These are phyloP conservation scores for Cylindricascospora bacillispora DNA, from an alignment of 1,139 yeast species.

Conservation along the genomic window DNA sequence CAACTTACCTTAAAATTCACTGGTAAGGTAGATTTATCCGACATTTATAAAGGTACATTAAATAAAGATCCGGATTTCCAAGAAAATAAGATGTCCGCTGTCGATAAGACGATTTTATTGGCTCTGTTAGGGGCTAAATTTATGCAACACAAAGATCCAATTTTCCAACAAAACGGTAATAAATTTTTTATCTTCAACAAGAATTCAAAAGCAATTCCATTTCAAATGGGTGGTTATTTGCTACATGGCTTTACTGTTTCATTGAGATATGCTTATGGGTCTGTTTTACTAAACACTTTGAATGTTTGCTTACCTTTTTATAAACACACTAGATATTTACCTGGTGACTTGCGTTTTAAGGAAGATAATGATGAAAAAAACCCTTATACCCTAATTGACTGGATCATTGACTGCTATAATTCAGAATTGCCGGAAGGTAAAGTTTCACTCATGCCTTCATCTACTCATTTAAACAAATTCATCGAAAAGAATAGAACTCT, in stretches of 20 bases:
- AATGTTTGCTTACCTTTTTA: slow-evolving; percentile 11
- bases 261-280: slow-evolving; percentile 11
- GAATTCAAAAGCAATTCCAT: slow-evolving; percentile 7
- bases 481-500: not conserved
- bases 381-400: not conserved
- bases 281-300: slow-evolving; percentile 11
- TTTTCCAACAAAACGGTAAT: slow-evolving; percentile 14
- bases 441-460: not conserved
- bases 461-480: not conserved
- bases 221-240: slow-evolving; percentile 13
- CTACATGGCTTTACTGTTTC: slow-evolving; percentile 13
- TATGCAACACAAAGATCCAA: slow-evolving; percentile 6
- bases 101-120: slow-evolving; percentile 10
- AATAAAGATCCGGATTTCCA: slow-evolving; percentile 9
- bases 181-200: slow-evolving; percentile 12
- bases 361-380: not conserved
- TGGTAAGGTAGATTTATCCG: slow-evolving; percentile 10
- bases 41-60: slow-evolving; percentile 11
- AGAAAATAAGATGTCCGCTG: slow-evolving; percentile 12
- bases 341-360: slow-evolving; percentile 12
- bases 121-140: slow-evolving; percentile 13
- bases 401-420: too few relatives aligned
- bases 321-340: slow-evolving; percentile 14
- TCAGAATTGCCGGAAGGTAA: too few relatives aligned
- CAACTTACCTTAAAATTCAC: slow-evolving; percentile 11